Evolutionary conservation across 768 basidiomycete genomes (phyloP), one percentile per base, ranked within the genome.

Genomic region (Mycena sanguinolenta): DNA sequence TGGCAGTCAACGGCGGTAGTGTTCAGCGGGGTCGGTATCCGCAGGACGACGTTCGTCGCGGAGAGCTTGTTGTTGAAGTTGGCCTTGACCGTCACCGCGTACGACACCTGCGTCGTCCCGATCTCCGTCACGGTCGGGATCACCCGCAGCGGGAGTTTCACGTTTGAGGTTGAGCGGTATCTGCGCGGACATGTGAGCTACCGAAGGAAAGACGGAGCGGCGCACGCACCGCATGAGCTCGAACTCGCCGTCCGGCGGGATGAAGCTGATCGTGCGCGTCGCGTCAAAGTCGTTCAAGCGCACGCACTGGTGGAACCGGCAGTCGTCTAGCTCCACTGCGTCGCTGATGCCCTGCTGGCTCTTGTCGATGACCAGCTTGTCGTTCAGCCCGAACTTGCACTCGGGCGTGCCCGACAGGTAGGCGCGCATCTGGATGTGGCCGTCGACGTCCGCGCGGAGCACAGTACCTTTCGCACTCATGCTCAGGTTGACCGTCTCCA

Each of bases 301-400:
- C 27, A 99, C 98, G 78, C 98, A 99, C 80, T 99, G 98, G 75
- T 99, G 98, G 86, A 99, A 99, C 66, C 95, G 94, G 80, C 97
- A 99, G 78, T 99, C 98, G 76, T 99, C 98, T 54, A 99, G 84
- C 79, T 99, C 97, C 38, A 99, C 97, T 3, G 95, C 94, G 73
- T 95, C 92, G 60, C 89, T 85, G 25, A 85, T 84, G 25, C 88
- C 87, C 65, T 86, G 85, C 65, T 88, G 87, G 77, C 86, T 89
- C 84, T 96, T 96, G 85, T 98, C 96, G 57, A 99, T 93, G 27
- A 99, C 96, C 27, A 99, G 89, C 81, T 99, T 99, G 83, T 99
- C 98, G 76, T 99, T 99, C 72, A 99, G 85, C 16, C 98, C 98
- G 74, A 99, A 99, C 80, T 98, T 98, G 87, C 98, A 99, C 77